Evolutionary conservation across 345 rosid genomes (phyloP), one percentile per base, ranked within the genome.

Genomic region (Eucalyptus curtisii): DNA sequence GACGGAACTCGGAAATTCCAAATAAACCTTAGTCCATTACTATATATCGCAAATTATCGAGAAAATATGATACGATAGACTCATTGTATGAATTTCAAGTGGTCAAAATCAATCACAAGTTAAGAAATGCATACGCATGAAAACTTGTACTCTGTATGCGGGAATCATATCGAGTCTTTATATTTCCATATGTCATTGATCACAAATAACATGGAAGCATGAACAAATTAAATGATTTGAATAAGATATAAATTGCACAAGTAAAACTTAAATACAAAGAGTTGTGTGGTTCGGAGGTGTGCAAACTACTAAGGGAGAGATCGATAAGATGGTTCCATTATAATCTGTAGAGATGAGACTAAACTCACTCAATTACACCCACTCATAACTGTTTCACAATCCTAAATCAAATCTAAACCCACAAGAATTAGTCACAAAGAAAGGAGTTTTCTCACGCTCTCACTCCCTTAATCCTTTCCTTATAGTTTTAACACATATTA

Each of bases 31-130:
- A 59, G 66, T 59, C 55, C n/a, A 59, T 59, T 59, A 25, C 14
- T 59, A 59, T 59, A 59, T 59, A 59, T 25, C 0, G 0, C 31
- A 11, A 24, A 24, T 25, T 59, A 25, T 10, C 6, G 0, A 59
- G 0, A 59, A 25, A 25, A 25, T 59, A 24, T 59, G n/a, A 25
- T 59, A 5, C 6, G 4, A 59, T 25, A 59, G 66, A 25, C 7
- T 57, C 55, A 7, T 52, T 7, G 2, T 19, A 52, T 52, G 31
- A 59, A 59, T 59, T 25, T 59, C 30, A 59, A 59, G n/a, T 25
- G 66, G n/a, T 25, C 17, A 30, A 61, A 13, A 8, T 61, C 71
- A 61, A 27, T 61, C 71, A 3, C 71, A 30, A 61, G 17, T 30
- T 30, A 61, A 59, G 16, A 12, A 59, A 59, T 27, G 31, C 66